Conservation (phyloP, 2,329 filamentous ascomycete genomes). For the Conoideocrella luteorostrata region DNA sequence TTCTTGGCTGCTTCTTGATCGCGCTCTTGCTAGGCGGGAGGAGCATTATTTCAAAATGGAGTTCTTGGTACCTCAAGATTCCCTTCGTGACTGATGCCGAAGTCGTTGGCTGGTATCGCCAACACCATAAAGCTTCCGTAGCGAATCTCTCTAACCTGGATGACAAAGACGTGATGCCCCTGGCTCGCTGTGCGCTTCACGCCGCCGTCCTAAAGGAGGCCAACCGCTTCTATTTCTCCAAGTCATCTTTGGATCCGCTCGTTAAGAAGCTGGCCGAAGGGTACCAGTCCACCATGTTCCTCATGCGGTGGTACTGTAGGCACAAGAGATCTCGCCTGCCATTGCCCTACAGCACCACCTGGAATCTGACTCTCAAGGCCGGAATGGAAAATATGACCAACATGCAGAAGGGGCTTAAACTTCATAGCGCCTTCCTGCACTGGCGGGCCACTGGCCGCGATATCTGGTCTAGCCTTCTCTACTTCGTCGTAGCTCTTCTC, state of each 20-base stretch:
- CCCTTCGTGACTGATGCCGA: slow-evolving; percentile 1
- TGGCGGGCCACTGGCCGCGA: neutral
- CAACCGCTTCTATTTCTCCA: neutral
- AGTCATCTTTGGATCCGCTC: neutral
- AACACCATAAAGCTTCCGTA: neutral
- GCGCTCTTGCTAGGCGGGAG: neutral
- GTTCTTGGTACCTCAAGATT: neutral
- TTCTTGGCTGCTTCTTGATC: neutral
- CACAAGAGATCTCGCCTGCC: neutral
- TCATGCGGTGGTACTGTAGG: neutral
- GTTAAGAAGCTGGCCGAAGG: neutral
- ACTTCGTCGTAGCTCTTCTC: neutral
- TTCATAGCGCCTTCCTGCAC: slow-evolving; percentile 1
- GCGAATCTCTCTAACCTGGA: neutral
- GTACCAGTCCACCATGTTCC: neutral
- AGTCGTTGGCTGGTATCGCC: neutral
- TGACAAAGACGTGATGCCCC: neutral
- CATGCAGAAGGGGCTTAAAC: slow-evolving; percentile 1
- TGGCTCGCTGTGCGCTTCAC: neutral
- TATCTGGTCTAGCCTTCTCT: neutral
- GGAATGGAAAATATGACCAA: slow-evolving; percentile 1
- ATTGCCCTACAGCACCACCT: neutral
- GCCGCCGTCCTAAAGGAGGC: neutral
- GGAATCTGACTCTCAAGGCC: neutral
- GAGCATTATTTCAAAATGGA: neutral